Conservation (phyloP, 306 rosid species). For the Pyrus pyrifolia region DNA sequence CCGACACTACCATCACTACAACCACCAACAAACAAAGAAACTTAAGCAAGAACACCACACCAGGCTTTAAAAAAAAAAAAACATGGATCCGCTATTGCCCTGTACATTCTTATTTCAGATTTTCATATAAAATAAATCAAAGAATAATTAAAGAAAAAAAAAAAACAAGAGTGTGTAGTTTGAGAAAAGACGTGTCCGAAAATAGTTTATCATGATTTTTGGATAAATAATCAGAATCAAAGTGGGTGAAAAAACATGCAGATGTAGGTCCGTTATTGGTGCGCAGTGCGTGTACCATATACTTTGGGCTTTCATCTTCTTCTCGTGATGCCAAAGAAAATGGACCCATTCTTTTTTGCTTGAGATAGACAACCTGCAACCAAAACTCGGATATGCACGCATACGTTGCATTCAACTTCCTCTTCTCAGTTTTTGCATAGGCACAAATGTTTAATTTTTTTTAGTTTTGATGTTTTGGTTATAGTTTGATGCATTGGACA, state of each 20-base stretch:
- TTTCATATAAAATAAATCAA: too few species aligned
- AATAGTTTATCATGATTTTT: not conserved
- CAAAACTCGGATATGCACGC: not conserved
- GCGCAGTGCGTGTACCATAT: not conserved
- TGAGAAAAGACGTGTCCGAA: too few species aligned
- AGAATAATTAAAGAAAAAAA: too few species aligned
- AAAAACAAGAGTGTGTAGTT: too few species aligned
- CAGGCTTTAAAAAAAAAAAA: too few species aligned
- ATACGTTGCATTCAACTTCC: not conserved
- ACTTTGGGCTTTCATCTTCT: not conserved
- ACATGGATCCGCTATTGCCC: too few species aligned
- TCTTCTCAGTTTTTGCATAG: not conserved
- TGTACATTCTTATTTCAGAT: too few species aligned
- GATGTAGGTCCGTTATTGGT: not conserved
- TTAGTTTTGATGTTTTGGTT: not conserved
- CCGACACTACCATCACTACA: too few species aligned
- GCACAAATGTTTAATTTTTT: not conserved
- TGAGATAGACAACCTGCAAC: not conserved
- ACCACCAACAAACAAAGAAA: too few species aligned
- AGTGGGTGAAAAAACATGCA: not conserved
- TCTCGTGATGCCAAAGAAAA: conserved; percentile 5
- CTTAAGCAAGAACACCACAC: too few species aligned
- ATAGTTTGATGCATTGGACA: not conserved
- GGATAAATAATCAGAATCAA: not conserved
- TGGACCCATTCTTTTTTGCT: not conserved